A percentile compares a stretch with the other conserved stretches of the same genome.
These are phyloP conservation scores for Brachypodium distachyon DNA, from an alignment of 202 grass and related monocot genomes.

Conservation along the genomic window DNA sequence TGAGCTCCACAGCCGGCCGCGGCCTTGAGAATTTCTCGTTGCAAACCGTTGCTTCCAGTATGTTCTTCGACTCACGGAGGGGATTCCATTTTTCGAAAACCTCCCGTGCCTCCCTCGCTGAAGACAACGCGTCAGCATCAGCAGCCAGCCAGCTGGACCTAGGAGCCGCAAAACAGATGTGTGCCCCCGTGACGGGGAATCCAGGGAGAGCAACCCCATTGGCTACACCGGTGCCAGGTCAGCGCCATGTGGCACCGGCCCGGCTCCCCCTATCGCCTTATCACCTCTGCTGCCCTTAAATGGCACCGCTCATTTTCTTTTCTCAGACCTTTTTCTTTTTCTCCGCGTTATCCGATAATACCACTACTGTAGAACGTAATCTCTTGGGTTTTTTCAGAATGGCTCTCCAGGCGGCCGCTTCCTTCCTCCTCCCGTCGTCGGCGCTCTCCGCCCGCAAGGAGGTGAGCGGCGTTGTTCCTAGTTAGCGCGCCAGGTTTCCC, in stretches of 20 bases:
- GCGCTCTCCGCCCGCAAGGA: conserved; percentile 74
- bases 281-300: conserved; percentile 24
- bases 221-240: conserved; percentile 32
- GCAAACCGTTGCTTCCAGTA: too few relatives aligned
- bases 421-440: conserved; percentile 67
- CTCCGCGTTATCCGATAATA: too few relatives aligned
- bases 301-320: neutral
- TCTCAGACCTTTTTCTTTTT: neutral
- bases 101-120: too few relatives aligned
- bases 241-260: conserved; percentile 3
- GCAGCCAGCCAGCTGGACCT: too few relatives aligned
- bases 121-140: too few relatives aligned
- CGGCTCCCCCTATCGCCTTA: conserved; percentile 56
- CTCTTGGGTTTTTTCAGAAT: too few relatives aligned
- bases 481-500: neutral
- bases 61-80: too few relatives aligned
- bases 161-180: too few relatives aligned
- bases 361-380: too few relatives aligned
- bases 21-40: too few relatives aligned
- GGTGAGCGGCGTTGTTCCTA: conserved; percentile 16
- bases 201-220: conserved; percentile 43
- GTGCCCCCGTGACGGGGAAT: conserved; percentile 37
- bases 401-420: conserved; percentile 67
- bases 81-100: too few relatives aligned
- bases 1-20: too few relatives aligned